Percentiles rank a stretch among this genome's conserved stretches.
Evolutionary conservation across 805 yeast species (phyloP).

Genomic region (Nakazawaea anatomiae): DNA sequence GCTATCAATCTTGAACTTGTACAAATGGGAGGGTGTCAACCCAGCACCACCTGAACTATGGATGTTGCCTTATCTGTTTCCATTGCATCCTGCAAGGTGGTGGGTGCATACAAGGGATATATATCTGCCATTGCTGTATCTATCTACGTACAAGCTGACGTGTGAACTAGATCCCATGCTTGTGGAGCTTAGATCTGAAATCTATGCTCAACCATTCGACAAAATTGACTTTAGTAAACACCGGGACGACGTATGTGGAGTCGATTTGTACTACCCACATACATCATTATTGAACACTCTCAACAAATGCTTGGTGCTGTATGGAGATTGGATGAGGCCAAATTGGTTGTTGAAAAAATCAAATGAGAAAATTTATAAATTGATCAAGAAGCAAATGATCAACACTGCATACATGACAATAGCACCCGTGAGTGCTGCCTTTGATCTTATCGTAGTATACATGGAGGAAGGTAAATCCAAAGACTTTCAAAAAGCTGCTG

Average conservation of each 20-base stretch:
- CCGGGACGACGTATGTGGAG: constrained; percentile 83
- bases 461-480: constrained; percentile 66
- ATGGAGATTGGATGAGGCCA: constrained; percentile 75
- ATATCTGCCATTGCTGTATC: constrained; percentile 79
- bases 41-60: constrained; percentile 98
- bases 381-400: constrained; percentile 64
- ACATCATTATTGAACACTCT: constrained; percentile 55
- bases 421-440: constrained; percentile 91
- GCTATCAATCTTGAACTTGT: constrained; percentile 73
- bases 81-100: constrained; percentile 95
- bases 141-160: constrained; percentile 49
- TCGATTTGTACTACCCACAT: constrained; percentile 93
- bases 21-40: constrained; percentile 94
- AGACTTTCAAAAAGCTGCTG: constrained; percentile 47
- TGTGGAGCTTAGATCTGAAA: constrained; percentile 63
- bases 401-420: constrained; percentile 82
- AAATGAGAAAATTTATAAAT: constrained; percentile 47
- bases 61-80: constrained; percentile 74
- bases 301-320: constrained; percentile 54
- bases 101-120: constrained; percentile 98
- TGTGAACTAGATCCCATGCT: constrained; percentile 64
- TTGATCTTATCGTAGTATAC: constrained; percentile 68
- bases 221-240: constrained; percentile 61
- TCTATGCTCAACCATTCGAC: constrained; percentile 63
- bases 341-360: constrained; percentile 54